Conservation (phyloP, 495 filamentous ascomycete species). For the Penicillium egyptiacum region DNA sequence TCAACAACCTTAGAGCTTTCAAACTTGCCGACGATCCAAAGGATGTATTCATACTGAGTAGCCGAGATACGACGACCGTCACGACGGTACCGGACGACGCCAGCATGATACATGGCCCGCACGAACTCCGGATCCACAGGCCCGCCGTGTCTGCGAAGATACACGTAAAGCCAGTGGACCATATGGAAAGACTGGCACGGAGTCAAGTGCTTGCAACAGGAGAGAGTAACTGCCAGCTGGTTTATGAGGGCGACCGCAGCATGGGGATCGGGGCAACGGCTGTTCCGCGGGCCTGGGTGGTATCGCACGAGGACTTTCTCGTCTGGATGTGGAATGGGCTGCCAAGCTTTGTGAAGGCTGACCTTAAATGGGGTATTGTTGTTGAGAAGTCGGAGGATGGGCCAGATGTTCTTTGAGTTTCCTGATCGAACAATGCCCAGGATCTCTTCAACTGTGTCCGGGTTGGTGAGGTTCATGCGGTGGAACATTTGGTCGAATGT, state of each 20-base stretch:
- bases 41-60: conserved; percentile 38
- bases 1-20: conserved; percentile 38
- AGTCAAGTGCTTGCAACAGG: conserved; percentile 32
- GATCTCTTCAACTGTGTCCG: conserved; percentile 29
- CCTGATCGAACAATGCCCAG: conserved; percentile 36
- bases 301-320: conserved; percentile 36
- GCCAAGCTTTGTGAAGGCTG: conserved; percentile 37
- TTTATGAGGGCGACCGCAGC: conserved; percentile 41
- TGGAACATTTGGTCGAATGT: conserved; percentile 35
- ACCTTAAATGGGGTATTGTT: conserved; percentile 44
- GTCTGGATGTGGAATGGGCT: conserved; percentile 28
- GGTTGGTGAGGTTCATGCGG: conserved; percentile 37
- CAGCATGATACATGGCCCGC: conserved; percentile 50
- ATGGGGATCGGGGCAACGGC: conserved; percentile 37
- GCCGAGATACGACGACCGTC: conserved; percentile 29
- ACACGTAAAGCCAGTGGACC: conserved; percentile 42
- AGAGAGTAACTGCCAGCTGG: conserved; percentile 37
- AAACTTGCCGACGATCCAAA: conserved; percentile 33
- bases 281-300: conserved; percentile 25
- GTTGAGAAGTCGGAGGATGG: conserved; percentile 37
- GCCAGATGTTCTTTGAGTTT: conserved; percentile 33
- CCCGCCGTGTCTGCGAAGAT: conserved; percentile 36
- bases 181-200: conserved; percentile 41
- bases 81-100: conserved; percentile 41
- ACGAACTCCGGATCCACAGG: conserved; percentile 42